Evolutionary conservation across 2,329 filamentous ascomycete genomes (phyloP).

Genomic region (Pezicula carpinea): DNA sequence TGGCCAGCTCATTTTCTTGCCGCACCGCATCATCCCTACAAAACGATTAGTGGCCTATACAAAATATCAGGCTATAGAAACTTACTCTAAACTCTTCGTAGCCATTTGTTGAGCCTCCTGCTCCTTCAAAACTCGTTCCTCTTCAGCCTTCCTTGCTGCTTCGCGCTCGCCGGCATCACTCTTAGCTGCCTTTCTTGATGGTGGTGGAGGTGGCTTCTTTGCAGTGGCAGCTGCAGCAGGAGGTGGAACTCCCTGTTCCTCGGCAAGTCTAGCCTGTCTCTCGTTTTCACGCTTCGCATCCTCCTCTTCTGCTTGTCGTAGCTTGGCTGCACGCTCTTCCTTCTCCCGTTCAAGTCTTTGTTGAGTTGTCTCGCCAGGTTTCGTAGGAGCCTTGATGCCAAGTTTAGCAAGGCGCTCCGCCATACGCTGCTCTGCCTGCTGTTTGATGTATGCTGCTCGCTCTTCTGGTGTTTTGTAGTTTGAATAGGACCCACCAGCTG

Average conservation of each 20-base stretch:
- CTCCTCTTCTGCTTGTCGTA: constrained; percentile 89
- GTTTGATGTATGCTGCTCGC: constrained; percentile 90
- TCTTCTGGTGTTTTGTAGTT: constrained; percentile 90
- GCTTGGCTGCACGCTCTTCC: constrained; percentile 79
- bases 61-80: constrained; percentile 25
- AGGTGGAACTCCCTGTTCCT: constrained; percentile 28
- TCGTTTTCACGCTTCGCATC: constrained; percentile 85
- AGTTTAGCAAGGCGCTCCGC: constrained; percentile 91
- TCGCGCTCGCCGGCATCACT: constrained; percentile 55
- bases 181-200: constrained; percentile 65
- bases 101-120: constrained; percentile 72
- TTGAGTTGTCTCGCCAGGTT: constrained; percentile 72
- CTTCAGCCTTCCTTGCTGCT: constrained; percentile 56
- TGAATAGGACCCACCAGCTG: constrained; percentile 63
- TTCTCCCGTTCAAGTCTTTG: constrained; percentile 87
- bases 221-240: constrained; percentile 37
- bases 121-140: constrained; percentile 62
- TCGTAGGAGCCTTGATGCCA: constrained; percentile 79
- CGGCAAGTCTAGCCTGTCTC: constrained; percentile 50
- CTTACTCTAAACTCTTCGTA: constrained; percentile 78
- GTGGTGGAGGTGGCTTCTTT: constrained; percentile 75
- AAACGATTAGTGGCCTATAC: constrained; percentile 12
- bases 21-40: constrained; percentile 65
- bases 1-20: constrained; percentile 76
- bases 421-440: constrained; percentile 95